A percentile compares a stretch with the other conserved stretches of the same genome.
These are phyloP conservation scores for Gymnopus androsaceus DNA, from an alignment of 1,284 basidiomycete genomes.

Conservation along the genomic window DNA sequence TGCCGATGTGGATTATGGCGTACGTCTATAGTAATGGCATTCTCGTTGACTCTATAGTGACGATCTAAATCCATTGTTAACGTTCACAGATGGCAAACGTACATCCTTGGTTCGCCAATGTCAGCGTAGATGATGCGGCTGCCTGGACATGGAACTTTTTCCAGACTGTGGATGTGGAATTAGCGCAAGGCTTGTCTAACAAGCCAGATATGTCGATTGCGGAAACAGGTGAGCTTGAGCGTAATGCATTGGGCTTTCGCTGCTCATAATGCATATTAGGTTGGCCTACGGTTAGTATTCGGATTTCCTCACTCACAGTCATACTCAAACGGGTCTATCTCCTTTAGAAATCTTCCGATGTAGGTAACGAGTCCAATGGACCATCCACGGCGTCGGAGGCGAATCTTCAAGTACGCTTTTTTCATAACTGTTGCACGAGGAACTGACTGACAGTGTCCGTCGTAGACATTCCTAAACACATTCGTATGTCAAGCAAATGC, in stretches of 20 bases:
- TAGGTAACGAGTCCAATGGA: conserved; percentile 45
- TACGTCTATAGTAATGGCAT: conserved; percentile 36
- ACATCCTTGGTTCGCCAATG: conserved; percentile 22
- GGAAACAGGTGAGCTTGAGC: conserved; percentile 69
- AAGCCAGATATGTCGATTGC: conserved; percentile 39
- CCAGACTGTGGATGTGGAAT: conserved; percentile 25
- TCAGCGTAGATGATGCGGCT: conserved; percentile 24
- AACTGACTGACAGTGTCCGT: background rate
- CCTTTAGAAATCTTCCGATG: conserved; percentile 20
- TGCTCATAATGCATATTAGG: conserved; percentile 25
- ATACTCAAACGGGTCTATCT: background rate
- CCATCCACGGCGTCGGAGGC: conserved; percentile 53
- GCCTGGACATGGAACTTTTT: conserved; percentile 36
- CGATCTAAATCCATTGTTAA: background rate
- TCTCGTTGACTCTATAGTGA: background rate
- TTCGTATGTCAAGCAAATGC: conserved; percentile 74
- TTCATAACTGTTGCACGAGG: background rate
- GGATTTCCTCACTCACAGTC: conserved; percentile 10
- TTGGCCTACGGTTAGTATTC: conserved; percentile 59
- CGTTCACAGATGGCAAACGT: conserved; percentile 18
- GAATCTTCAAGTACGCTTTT: conserved; percentile 50
- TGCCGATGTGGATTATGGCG: conserved; percentile 60
- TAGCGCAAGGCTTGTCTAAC: conserved; percentile 29
- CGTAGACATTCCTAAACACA: conserved; percentile 60
- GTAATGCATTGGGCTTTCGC: conserved; percentile 3